Evolutionary conservation across 2,329 filamentous ascomycete genomes (phyloP), one percentile per base, ranked within the genome.

Genomic region (Ascochyta pisi): DNA sequence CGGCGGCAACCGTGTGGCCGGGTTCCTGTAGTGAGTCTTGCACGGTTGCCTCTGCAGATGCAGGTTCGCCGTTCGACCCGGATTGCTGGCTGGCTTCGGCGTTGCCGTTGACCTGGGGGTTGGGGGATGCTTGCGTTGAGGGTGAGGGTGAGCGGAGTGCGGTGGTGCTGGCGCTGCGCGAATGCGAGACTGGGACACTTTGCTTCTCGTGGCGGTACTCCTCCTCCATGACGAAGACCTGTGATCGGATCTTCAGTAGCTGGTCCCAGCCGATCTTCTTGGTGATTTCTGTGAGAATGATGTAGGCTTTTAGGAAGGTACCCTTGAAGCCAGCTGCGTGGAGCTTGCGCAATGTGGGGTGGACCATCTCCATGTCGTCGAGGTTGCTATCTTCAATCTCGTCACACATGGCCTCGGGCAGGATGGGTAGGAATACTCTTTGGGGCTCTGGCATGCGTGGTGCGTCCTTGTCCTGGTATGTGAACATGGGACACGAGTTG

Each of bases 401-500:
- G 66, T 99, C 95, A 50, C 97, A 86, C 54, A 93, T 86, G 16
- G 91, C 96, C 76, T 98, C 95, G 0, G 90, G 84, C 48, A 98
- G 83, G 15, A 94, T 90, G 0, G 95, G 95, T 13, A 99, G 84
- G 65, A 90, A 87, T 38, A 98, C 90, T 52, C 92, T 90, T 67
- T 90, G 89, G 0, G 95, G 93, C 70, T 96, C 92, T 1, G 95
- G 95, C 89, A 98, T 94, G 57, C 95, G 80, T 3, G 95, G 95
- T 6, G 92, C 89, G 74, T 99, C 95, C 76, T 97, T 98, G 77
- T 99, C 95, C 77, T 98, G 95, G 76, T 99, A 98, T 6, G 95
- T 99, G 76, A 99, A 99, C 95, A 99, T 99, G 8, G 95, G 95
- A 76, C 95, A 99, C 16, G 95, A 99, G 78, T 99, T 99, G 48